A percentile compares a stretch with the other conserved stretches of the same genome.
Conservation (phyloP, 176 grass and related monocot genomes). For the Dactylis glomerata region DNA sequence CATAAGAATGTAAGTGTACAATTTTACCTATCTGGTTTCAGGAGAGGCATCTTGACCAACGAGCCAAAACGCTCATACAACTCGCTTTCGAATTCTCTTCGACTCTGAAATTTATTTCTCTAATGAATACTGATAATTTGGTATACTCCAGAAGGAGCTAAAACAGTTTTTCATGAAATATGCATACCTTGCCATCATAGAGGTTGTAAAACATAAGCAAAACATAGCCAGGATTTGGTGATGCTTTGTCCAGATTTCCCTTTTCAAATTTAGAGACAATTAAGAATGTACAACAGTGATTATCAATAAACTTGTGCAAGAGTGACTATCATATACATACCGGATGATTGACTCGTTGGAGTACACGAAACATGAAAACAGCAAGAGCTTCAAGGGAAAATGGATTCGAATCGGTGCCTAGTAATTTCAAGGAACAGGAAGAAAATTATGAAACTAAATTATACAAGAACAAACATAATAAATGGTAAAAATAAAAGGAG, state of each 20-base stretch:
- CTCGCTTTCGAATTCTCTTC: conserved; percentile 77
- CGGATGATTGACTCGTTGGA: conserved; percentile 91
- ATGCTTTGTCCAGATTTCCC: conserved; percentile 89
- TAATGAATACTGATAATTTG: conserved; percentile 4
- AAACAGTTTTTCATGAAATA: conserved; percentile 21
- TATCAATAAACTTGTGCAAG: conserved; percentile 11
- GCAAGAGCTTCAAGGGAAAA: conserved; percentile 92
- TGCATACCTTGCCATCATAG: conserved; percentile 92
- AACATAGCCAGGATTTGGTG: conserved; percentile 84
- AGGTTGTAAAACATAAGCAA: conserved; percentile 98
- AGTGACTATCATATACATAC: conserved; percentile 36
- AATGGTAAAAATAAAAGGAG: not conserved
- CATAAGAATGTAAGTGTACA: not conserved
- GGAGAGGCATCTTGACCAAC: conserved; percentile 90
- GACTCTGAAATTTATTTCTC: conserved; percentile 56
- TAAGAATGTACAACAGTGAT: conserved; percentile 12
- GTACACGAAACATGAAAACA: conserved; percentile 88
- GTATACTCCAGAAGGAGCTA: conserved; percentile 12
- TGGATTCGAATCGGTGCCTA: conserved; percentile 89
- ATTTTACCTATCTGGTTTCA: conserved; percentile 82
- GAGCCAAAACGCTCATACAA: conserved; percentile 94
- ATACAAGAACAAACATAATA: not conserved
- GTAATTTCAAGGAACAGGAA: conserved; percentile 30
- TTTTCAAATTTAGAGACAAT: conserved; percentile 41
- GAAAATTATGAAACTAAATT: conserved; percentile 4